Evolutionary conservation across 2,329 filamentous ascomycete species (phyloP), one percentile per base, ranked within the genome.

Genomic region (Neofusicoccum laricinum): DNA sequence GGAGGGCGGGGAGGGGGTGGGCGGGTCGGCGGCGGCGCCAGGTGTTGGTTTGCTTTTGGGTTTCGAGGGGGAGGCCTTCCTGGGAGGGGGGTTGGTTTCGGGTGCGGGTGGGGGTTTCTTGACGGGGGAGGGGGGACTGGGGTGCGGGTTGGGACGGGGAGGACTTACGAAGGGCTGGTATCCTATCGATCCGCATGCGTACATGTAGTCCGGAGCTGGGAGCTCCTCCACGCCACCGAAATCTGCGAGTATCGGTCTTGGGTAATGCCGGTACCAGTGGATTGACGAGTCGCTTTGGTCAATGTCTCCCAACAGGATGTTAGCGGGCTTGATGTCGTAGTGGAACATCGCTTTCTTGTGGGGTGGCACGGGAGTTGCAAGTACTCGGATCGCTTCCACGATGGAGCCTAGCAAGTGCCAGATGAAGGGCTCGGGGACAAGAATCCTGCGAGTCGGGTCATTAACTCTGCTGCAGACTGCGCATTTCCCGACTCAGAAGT

Each of bases 401-500:
- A 63, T 48, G 15, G 38, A 45, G 48, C 17, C 25, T n/a, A 63
- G 25, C n/a, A 63, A n/a, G n/a, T 63, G 38, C 61, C 61, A 63
- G 5, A 49, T 15, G 14, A 63, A 63, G 3, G 48, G 25, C 14
- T 63, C 61, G 10, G 61, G 61, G 7, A 63, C 8, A 2, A 55
- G 3, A 2, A 34, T 45, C 3, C 61, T 63, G 34, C 6, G 4
- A 15, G 2, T 30, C 17, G 32, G 8, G 21, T n/a, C 15, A 41
- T 30, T 30, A n/a, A n/a, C 1, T 32, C 25, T 40, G 30, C 17
- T 38, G 10, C 25, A 30, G 25, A 30, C 4, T 30, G 25, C 25
- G 25, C 25, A 6, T 40, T 55, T 36, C 7, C 19, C 1, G 3
- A 12, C 38, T 12, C 30, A 14, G n/a, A 8, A 8, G 19, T 5